phyloP scores from a whole-genome alignment of 306 rosid species.

The Calophaca sinica region DNA sequence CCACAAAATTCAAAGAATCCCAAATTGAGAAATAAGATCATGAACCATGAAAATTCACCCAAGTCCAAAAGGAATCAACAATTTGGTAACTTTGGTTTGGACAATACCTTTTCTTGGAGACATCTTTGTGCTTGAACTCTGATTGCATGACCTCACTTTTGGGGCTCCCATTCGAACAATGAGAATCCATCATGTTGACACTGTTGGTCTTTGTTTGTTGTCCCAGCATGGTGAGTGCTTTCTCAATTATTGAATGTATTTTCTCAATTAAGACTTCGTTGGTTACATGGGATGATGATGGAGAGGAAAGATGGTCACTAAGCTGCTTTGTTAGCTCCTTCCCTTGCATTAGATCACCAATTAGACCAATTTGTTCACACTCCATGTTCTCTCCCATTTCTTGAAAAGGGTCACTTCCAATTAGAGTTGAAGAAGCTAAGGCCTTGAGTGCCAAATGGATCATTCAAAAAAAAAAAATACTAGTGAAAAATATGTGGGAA shows the following conservation, averaged over 20 bases:
- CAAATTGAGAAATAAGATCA: constrained; percentile 26
- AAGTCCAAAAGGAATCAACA: constrained; percentile 1
- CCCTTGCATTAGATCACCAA: constrained; percentile 68
- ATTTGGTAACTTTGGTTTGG: constrained; percentile 1
- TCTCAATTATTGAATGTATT: constrained; percentile 65
- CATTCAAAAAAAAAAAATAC: background rate
- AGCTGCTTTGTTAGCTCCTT: constrained; percentile 69
- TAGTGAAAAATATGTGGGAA: constrained; percentile 2
- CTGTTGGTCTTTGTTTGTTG: constrained; percentile 36
- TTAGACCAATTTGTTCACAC: constrained; percentile 54
- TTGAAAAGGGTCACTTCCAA: background rate
- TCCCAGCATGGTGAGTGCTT: constrained; percentile 56
- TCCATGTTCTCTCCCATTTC: constrained; percentile 53
- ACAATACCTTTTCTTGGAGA: constrained; percentile 73
- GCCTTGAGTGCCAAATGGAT: constrained; percentile 34
- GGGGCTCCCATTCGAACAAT: constrained; percentile 53
- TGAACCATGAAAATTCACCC: constrained; percentile 12
- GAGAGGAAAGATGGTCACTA: constrained; percentile 43
- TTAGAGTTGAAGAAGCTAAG: background rate
- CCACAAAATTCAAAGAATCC: constrained; percentile 37
- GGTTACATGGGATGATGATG: constrained; percentile 53
- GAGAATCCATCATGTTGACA: constrained; percentile 42
- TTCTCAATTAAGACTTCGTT: constrained; percentile 57
- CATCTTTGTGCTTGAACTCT: constrained; percentile 53
- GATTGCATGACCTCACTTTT: constrained; percentile 57